A percentile compares a stretch with the other conserved stretches of the same genome.
These are phyloP conservation scores for Nannochloris sp. DNA, from an alignment of 139 green algal species.

Conservation along the genomic window DNA sequence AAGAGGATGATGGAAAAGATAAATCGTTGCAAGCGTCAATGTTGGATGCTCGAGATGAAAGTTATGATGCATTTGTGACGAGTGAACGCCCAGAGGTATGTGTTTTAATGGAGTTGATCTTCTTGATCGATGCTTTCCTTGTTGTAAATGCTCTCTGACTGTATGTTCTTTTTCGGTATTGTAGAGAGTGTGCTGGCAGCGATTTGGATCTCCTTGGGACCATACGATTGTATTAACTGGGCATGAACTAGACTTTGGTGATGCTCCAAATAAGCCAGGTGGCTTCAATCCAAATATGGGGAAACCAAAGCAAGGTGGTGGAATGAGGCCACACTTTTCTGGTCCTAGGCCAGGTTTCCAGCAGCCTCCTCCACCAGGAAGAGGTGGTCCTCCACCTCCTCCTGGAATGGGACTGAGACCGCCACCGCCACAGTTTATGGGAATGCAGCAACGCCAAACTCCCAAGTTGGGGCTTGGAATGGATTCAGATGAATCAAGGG, in stretches of 20 bases:
- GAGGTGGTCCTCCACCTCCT: not conserved
- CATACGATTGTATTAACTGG: conserved; percentile 25
- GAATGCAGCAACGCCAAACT: not conserved
- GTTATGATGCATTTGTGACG: conserved; percentile 28
- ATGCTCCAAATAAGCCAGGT: not conserved
- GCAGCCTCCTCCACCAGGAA: not conserved
- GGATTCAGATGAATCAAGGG: not conserved
- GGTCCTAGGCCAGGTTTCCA: not conserved
- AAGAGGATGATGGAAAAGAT: conserved; percentile 1
- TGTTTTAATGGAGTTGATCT: no score
- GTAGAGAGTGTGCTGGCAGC: conserved; percentile 8
- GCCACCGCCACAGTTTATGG: not conserved
- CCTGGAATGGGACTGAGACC: not conserved
- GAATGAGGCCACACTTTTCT: not conserved
- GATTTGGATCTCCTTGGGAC: conserved; percentile 22
- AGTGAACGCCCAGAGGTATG: conserved; percentile 14
- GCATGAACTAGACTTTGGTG: conserved; percentile 14
- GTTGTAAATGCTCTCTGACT: not conserved
- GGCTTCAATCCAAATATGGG: no score
- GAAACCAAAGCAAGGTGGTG: not conserved
- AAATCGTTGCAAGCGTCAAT: not conserved
- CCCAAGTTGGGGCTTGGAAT: conserved; percentile 1
- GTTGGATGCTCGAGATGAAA: conserved; percentile 3
- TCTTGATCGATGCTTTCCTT: no score
- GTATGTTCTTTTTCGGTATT: not conserved